Evolutionary conservation across 2,329 filamentous ascomycete species (phyloP).

Genomic region (Aschersonia sp.): DNA sequence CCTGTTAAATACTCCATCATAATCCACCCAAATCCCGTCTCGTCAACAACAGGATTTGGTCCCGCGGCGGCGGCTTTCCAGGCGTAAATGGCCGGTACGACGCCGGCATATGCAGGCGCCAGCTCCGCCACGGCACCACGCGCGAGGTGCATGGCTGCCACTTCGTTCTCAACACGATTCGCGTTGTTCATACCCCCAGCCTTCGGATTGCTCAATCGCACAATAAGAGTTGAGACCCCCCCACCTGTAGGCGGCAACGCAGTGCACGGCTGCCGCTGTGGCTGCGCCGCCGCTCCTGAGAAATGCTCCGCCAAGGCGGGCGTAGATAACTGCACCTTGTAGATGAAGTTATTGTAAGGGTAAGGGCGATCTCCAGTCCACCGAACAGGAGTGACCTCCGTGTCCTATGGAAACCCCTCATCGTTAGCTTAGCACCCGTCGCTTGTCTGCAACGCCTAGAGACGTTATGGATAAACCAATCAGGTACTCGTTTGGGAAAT

Average conservation of each 20-base stretch:
- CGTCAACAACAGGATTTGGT: background rate
- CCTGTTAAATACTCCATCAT: background rate
- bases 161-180: conserved; percentile 1
- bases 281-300: background rate
- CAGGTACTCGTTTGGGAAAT: no score
- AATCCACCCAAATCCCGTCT: conserved; percentile 1
- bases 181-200: background rate
- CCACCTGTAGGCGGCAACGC: background rate
- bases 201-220: background rate
- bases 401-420: background rate
- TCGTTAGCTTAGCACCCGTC: background rate
- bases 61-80: background rate
- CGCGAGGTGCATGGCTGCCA: conserved; percentile 1
- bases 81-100: background rate
- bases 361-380: background rate
- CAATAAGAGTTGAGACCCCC: background rate
- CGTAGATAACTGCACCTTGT: background rate
- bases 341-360: conserved; percentile 1
- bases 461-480: no score
- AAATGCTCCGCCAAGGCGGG: background rate
- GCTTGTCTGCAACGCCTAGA: no score
- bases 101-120: background rate
- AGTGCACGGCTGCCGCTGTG: background rate
- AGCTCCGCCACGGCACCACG: background rate
- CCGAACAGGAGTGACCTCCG: background rate